phyloP scores from a whole-genome alignment of 257 asterid species.

The Rubia yunnanensis region DNA sequence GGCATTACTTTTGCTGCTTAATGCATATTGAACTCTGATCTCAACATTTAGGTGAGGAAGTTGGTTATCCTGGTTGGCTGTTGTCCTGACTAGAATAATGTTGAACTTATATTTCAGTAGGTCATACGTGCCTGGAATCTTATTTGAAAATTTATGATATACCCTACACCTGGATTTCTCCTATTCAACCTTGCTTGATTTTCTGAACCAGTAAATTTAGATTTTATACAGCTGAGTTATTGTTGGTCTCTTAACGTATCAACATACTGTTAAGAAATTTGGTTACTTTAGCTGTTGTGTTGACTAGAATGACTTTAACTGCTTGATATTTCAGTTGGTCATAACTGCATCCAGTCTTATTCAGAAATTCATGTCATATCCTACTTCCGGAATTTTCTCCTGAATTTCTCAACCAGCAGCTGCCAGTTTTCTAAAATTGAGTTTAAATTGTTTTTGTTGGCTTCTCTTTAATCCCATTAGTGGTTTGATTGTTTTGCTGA shows the following conservation, averaged over 20 bases:
- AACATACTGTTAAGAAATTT: not conserved
- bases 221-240: too few species aligned
- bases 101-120: not conserved
- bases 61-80: not conserved
- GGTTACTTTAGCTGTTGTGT: not conserved
- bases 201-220: not conserved
- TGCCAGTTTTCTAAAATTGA: not conserved
- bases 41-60: not conserved
- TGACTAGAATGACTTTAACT: not conserved
- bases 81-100: not conserved
- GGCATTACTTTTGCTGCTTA: too few species aligned
- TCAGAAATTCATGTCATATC: not conserved
- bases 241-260: not conserved
- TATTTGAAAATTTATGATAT: not conserved
- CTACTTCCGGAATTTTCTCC: not conserved
- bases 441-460: not conserved
- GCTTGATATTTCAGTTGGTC: not conserved
- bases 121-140: not conserved
- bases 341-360: not conserved
- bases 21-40: not conserved
- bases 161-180: not conserved
- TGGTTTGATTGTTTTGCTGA: not conserved
- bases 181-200: not conserved
- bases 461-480: not conserved
- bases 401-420: not conserved